phyloP scores from a whole-genome alignment of 1,284 basidiomycete genomes.

The Cryptococcus hybrid region DNA sequence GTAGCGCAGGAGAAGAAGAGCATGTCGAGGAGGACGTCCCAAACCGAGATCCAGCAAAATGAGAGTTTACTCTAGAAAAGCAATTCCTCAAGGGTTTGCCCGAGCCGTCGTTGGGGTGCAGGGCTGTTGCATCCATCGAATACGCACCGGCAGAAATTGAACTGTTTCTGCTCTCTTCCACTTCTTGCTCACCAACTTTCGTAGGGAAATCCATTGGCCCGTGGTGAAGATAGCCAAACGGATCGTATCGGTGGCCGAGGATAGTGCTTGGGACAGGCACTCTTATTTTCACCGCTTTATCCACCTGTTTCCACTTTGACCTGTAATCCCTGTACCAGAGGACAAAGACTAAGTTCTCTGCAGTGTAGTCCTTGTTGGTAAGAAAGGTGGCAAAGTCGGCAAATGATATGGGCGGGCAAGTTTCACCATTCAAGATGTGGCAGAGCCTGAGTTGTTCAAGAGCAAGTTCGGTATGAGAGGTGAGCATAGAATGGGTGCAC shows the following conservation, averaged over 20 bases:
- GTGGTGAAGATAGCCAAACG: conserved; percentile 28
- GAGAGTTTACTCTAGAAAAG: too few species aligned
- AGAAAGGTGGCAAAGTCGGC: conserved; percentile 37
- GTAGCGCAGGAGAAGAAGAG: too few species aligned
- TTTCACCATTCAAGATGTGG: conserved; percentile 36
- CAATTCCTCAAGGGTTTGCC: too few species aligned
- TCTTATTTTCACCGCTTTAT: conserved; percentile 8
- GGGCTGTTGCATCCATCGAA: too few species aligned
- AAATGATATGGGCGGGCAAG: conserved; percentile 38
- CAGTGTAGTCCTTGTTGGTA: conserved; percentile 33
- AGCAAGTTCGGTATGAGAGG: conserved; percentile 73
- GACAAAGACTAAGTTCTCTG: conserved; percentile 40
- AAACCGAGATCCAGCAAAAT: too few species aligned
- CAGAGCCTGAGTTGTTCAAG: conserved; percentile 32
- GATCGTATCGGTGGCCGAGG: conserved; percentile 26
- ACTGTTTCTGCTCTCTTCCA: too few species aligned
- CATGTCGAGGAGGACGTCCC: too few species aligned
- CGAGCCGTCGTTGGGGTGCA: too few species aligned
- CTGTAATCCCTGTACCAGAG: conserved; percentile 37
- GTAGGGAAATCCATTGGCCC: conserved; percentile 3
- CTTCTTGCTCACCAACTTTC: background rate
- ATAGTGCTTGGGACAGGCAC: conserved; percentile 31
- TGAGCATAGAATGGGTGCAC: conserved; percentile 56
- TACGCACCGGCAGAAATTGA: too few species aligned
- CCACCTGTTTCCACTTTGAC: conserved; percentile 17